Conservation (phyloP, 139 green algal species). For the Nannochloris sp. region DNA sequence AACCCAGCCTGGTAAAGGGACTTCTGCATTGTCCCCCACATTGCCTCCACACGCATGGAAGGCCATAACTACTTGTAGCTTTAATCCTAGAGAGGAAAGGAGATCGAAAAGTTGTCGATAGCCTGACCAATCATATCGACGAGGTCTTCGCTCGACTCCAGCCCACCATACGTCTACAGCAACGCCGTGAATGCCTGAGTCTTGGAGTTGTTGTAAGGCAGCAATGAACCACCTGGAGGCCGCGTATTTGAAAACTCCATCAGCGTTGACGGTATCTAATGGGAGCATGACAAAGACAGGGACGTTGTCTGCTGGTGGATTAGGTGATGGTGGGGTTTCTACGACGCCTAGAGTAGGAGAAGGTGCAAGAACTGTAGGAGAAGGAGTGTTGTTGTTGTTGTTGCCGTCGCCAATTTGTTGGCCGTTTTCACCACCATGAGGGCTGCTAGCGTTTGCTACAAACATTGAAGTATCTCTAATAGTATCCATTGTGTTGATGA, state of each 20-base stretch:
- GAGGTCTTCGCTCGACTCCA: constrained; percentile 69
- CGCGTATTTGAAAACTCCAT: constrained; percentile 68
- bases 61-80: constrained; percentile 82
- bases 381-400: too few relatives aligned
- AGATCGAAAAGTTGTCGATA: constrained; percentile 77
- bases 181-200: constrained; percentile 70
- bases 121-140: constrained; percentile 71
- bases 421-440: too few relatives aligned
- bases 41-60: constrained; percentile 95
- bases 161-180: constrained; percentile 91
- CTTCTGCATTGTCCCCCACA: constrained; percentile 75
- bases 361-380: too few relatives aligned
- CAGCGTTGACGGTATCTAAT: constrained; percentile 78
- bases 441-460: too few relatives aligned
- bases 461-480: too few relatives aligned
- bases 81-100: constrained; percentile 61
- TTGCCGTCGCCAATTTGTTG: too few relatives aligned
- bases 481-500: too few relatives aligned
- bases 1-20: constrained; percentile 80
- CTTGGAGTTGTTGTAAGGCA: constrained; percentile 58
- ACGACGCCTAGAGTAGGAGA: too few relatives aligned
- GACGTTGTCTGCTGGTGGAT: too few relatives aligned
- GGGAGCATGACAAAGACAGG: constrained; percentile 87
- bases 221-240: constrained; percentile 55
- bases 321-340: too few relatives aligned